Base-by-base conservation (phyloP, 148 eudicot species). In the Euryodendron excelsum region DNA sequence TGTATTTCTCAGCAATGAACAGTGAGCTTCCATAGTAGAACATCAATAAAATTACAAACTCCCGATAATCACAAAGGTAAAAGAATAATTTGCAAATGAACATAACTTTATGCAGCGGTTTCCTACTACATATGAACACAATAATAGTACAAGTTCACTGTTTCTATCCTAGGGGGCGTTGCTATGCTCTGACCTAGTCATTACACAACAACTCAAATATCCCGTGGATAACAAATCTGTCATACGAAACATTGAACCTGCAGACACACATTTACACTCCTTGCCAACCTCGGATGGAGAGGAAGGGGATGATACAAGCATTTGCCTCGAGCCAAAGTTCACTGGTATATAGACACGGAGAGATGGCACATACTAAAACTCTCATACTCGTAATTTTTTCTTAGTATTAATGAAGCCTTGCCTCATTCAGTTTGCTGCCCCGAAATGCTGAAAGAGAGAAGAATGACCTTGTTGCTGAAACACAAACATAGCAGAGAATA, bases 361-460 rank as follows among this genome's bases (percentile, higher is more conserved):
- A 60, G 78, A 27, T 21, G 37, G 56, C 13, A 27, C 36, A 37
- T 45, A 48, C 69, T 45, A 60, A 28, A 75, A 48, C 28, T 72
- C 14, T 45, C 15, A 0, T 59, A 28, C 77, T 72, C 25, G 6
- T 41, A 11, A 20, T 30, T 45, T 20, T 44, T 48, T 41, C 28
- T n/a, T 58, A 25, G 36, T 56, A 64, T 80, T 64, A 82, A 39
- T 64, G 81, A 52, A 44, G 79, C 81, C 79, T 80, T 6, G 81
- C 82, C 69, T 85, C 80, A 37, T 67, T 83, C 39, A 78, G 82
- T 79, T 88, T 90, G 84, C 84, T 83, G 58, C 90, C 89, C 79
- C 85, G 86, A 78, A 90, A 90, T 79, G 90, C 89, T 81, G 93
- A 86, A 81, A 90, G 88, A 75, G 93, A 90, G 85, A 90, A 90